These are phyloP conservation scores for Rhynchosporium secalis DNA, from an alignment of 2,329 filamentous ascomycete species.

Conservation along the genomic window DNA sequence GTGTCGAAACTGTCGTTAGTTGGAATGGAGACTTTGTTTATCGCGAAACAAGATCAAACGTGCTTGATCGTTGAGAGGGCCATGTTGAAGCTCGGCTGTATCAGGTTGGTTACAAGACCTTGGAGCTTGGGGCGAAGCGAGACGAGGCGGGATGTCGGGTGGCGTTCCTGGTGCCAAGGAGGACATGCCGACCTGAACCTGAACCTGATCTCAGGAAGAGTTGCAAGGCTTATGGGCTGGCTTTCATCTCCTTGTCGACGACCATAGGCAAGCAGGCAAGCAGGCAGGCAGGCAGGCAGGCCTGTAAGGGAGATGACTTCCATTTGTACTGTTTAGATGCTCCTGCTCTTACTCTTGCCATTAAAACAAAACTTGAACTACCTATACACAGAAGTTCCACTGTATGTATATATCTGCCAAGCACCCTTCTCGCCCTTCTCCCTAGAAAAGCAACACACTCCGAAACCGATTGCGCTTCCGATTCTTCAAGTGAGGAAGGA, in stretches of 20 bases:
- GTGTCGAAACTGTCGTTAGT: background rate
- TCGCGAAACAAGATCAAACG: slow-evolving; percentile 23
- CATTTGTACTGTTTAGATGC: too few relatives aligned
- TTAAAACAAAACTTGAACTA: too few relatives aligned
- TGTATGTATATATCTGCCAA: too few relatives aligned
- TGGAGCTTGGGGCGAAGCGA: background rate
- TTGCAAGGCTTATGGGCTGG: too few relatives aligned
- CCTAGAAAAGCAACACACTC: slow-evolving; percentile 3
- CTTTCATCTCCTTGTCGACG: too few relatives aligned
- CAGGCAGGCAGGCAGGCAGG: too few relatives aligned
- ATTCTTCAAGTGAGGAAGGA: background rate
- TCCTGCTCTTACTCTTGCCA: too few relatives aligned
- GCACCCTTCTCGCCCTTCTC: background rate
- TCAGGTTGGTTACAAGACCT: slow-evolving; percentile 11
- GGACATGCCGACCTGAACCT: too few relatives aligned
- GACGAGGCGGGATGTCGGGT: background rate
- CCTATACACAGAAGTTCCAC: too few relatives aligned
- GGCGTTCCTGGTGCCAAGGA: background rate
- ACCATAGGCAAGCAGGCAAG: too few relatives aligned
- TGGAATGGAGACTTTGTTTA: slow-evolving; percentile 9
- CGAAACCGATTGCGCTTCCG: background rate
- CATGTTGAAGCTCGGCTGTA: slow-evolving; percentile 14
- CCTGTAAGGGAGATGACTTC: too few relatives aligned
- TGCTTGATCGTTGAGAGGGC: background rate
- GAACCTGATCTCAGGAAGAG: slow-evolving; percentile 1